Percentiles rank a stretch among this genome's conserved stretches.
These are phyloP conservation scores for Brettanomyces naardenensis DNA, from an alignment of 805 yeast species.

Conservation along the genomic window DNA sequence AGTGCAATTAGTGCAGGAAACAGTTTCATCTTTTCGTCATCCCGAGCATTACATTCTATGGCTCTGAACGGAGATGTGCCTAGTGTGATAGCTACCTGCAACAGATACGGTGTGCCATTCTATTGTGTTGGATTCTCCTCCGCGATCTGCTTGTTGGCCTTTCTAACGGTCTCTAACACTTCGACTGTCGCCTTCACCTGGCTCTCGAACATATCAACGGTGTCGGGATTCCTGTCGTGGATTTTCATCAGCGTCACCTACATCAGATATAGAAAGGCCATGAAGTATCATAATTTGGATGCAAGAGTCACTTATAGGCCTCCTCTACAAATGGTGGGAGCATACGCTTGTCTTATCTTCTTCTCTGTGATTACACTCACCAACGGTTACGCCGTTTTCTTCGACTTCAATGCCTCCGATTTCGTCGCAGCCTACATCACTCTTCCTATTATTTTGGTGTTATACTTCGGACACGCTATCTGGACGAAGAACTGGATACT, in stretches of 20 bases:
- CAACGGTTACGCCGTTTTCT: constrained; percentile 58
- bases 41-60: constrained; percentile 68
- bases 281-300: constrained; percentile 38
- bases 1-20: constrained; percentile 61
- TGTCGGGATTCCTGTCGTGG: constrained; percentile 66
- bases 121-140: constrained; percentile 45
- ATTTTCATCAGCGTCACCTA: constrained; percentile 45
- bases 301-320: constrained; percentile 55
- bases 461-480: constrained; percentile 51
- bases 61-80: constrained; percentile 76
- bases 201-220: constrained; percentile 59
- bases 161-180: constrained; percentile 53
- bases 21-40: constrained; percentile 64
- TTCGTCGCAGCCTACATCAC: constrained; percentile 65
- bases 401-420: constrained; percentile 37
- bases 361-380: constrained; percentile 42
- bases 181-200: constrained; percentile 58
- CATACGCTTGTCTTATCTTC: constrained; percentile 37
- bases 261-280: constrained; percentile 58
- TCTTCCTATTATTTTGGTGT: constrained; percentile 42
- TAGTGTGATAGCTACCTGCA: constrained; percentile 49
- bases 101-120: constrained; percentile 62
- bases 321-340: constrained; percentile 47
- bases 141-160: constrained; percentile 47
- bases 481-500: constrained; percentile 37